phyloP scores from a whole-genome alignment of 371 early-diverging fungal species.

The Mortierella sp. region DNA sequence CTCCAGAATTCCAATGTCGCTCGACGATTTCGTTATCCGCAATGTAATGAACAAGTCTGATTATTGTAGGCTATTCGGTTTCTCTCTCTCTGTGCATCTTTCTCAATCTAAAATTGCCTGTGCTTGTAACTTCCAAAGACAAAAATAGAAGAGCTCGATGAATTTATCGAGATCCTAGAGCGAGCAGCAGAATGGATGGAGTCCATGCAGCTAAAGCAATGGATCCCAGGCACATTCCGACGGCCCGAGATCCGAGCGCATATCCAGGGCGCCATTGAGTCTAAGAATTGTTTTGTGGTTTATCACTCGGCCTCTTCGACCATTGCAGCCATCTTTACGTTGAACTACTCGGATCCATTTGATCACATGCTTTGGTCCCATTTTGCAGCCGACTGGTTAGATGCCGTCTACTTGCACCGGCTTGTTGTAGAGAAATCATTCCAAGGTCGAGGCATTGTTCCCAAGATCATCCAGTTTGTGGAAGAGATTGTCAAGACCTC shows the following conservation, averaged over 20 bases:
- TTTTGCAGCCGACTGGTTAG: conserved; percentile 23
- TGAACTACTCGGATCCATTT: conserved; percentile 48
- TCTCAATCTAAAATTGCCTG: not conserved
- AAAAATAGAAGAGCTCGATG: conserved; percentile 24
- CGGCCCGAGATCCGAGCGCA: conserved; percentile 18
- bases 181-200: conserved; percentile 52
- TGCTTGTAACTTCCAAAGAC: conserved; percentile 21
- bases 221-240: conserved; percentile 50
- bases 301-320: conserved; percentile 1
- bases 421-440: conserved; percentile 38
- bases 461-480: conserved; percentile 24
- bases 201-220: conserved; percentile 36
- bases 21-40: conserved; percentile 28
- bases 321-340: conserved; percentile 43
- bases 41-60: conserved; percentile 20
- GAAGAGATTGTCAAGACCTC: conserved; percentile 18
- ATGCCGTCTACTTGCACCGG: conserved; percentile 48
- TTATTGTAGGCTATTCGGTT: no score
- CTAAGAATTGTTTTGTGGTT: conserved; percentile 32
- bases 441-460: conserved; percentile 39
- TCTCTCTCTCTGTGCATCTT: not conserved
- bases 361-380: conserved; percentile 45
- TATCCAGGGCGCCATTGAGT: conserved; percentile 25
- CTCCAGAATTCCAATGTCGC: not conserved
- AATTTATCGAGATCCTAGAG: conserved; percentile 42